phyloP scores from a whole-genome alignment of 805 yeast genomes.

The Candida jianshihensis region DNA sequence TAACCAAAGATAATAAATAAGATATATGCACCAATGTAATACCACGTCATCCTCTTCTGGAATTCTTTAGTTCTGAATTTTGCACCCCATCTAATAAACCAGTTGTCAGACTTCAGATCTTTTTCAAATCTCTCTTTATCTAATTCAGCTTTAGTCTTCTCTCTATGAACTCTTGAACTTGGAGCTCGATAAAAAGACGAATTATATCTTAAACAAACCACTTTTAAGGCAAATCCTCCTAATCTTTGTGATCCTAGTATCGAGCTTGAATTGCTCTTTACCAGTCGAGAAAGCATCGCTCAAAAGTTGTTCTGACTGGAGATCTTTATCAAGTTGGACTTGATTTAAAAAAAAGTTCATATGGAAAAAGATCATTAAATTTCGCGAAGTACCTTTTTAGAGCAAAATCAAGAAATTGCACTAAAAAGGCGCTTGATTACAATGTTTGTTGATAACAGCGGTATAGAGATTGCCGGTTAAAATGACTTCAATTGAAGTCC shows the following conservation, averaged over 20 bases:
- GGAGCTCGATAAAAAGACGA: constrained; percentile 20
- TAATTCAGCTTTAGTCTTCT: constrained; percentile 26
- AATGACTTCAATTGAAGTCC: neutral
- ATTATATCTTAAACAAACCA: constrained; percentile 1
- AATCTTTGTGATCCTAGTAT: neutral
- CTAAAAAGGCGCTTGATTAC: too few species aligned
- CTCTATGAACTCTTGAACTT: constrained; percentile 10
- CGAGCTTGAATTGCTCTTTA: neutral
- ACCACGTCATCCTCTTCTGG: constrained; percentile 55
- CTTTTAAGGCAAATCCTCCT: neutral
- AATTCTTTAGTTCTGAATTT: constrained; percentile 47
- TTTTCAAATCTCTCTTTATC: constrained; percentile 27
- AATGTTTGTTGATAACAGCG: neutral
- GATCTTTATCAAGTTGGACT: neutral
- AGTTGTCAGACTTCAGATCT: constrained; percentile 27
- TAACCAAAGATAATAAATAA: constrained; percentile 52
- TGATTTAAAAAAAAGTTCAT: too few species aligned
- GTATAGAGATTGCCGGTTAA: neutral
- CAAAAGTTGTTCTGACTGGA: neutral
- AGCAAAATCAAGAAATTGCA: too few species aligned
- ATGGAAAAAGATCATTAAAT: too few species aligned
- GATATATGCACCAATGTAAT: constrained; percentile 53
- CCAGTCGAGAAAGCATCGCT: neutral
- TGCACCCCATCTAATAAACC: constrained; percentile 46
- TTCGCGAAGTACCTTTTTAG: too few species aligned